These are phyloP conservation scores for Ophiostoma fasciatum DNA, from an alignment of 2,329 filamentous ascomycete genomes.

Conservation along the genomic window DNA sequence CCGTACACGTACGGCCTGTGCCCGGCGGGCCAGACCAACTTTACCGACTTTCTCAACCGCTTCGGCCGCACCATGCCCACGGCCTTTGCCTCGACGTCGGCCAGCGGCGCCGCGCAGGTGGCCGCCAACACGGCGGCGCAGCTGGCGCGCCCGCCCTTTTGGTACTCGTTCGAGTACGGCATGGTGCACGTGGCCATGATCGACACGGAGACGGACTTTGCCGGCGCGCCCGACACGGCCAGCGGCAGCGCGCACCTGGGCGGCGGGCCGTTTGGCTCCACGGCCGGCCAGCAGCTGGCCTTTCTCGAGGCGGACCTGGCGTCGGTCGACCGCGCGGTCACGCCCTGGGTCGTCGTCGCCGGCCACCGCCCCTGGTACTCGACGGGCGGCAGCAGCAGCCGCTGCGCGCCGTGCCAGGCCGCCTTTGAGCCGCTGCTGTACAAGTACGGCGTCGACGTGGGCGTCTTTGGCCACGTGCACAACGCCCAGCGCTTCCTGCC, in stretches of 20 bases:
- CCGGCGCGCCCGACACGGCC: slow-evolving; percentile 27
- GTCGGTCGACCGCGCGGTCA: slow-evolving; percentile 38
- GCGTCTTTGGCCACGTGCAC: slow-evolving; percentile 42
- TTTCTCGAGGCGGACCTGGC: slow-evolving; percentile 41
- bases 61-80: slow-evolving; percentile 37
- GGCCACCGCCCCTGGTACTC: slow-evolving; percentile 34
- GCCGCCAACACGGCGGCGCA: slow-evolving; percentile 28
- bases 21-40: slow-evolving; percentile 40
- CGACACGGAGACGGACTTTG: slow-evolving; percentile 42
- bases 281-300: slow-evolving; percentile 31
- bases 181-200: slow-evolving; percentile 40
- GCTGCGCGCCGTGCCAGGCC: slow-evolving; percentile 30
- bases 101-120: slow-evolving; percentile 23
- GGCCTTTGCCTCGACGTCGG: slow-evolving; percentile 33
- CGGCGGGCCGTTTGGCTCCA: slow-evolving; percentile 32
- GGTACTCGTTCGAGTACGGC: slow-evolving; percentile 46
- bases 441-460: slow-evolving; percentile 41
- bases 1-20: slow-evolving; percentile 23
- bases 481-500: slow-evolving; percentile 39
- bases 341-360: slow-evolving; percentile 34
- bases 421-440: slow-evolving; percentile 40
- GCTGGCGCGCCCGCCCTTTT: slow-evolving; percentile 37
- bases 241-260: slow-evolving; percentile 22
- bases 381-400: slow-evolving; percentile 15
- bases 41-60: slow-evolving; percentile 43